Conservation (phyloP, 176 grass and related monocot genomes). For the Carex myosuroides region DNA sequence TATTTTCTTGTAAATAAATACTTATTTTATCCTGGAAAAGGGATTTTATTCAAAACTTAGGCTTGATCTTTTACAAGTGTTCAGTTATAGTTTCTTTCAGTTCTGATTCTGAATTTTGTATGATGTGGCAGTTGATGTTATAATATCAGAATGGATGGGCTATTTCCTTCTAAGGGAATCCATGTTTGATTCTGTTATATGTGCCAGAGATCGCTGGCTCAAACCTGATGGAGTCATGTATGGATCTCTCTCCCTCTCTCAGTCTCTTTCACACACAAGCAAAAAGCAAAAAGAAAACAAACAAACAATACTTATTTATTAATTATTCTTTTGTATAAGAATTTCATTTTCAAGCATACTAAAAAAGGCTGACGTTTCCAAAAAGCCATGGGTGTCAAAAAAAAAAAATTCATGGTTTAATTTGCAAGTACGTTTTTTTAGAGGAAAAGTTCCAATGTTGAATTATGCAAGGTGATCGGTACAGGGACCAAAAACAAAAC, state of each 20-base stretch:
- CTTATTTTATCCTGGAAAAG: neutral
- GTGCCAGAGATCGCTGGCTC: constrained; percentile 77
- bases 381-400: neutral
- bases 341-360: neutral
- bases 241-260: neutral
- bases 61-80: neutral
- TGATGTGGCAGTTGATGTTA: constrained; percentile 65
- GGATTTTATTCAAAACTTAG: neutral
- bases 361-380: neutral
- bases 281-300: no score
- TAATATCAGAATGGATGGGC: constrained; percentile 99
- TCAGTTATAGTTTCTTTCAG: neutral
- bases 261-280: neutral
- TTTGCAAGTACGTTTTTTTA: neutral
- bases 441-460: neutral
- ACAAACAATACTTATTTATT: neutral
- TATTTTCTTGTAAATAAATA: neutral
- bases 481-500: neutral
- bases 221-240: constrained; percentile 95
- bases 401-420: neutral
- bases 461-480: neutral
- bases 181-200: constrained; percentile 99
- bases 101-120: constrained; percentile 18
- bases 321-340: neutral
- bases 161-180: constrained; percentile 97